Conservation (phyloP, 306 rosid genomes). For the Medicago ruthenica region DNA sequence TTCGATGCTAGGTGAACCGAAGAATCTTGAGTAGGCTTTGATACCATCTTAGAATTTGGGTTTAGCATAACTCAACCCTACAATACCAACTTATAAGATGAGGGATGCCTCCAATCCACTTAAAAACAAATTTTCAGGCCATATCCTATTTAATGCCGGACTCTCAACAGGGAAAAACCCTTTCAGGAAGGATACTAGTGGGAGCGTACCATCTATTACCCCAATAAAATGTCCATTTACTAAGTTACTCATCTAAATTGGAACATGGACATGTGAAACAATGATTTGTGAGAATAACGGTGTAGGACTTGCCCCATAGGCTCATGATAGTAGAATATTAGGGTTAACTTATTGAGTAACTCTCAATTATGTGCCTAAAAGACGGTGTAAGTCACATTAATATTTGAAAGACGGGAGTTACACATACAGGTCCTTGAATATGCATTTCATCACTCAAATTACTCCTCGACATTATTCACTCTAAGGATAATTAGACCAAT, state of each 20-base stretch:
- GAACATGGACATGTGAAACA: neutral
- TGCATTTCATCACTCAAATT: neutral
- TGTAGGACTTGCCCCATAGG: neutral
- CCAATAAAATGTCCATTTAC: neutral
- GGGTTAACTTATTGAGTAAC: conserved; percentile 26
- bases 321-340: neutral
- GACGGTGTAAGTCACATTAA: neutral
- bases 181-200: neutral
- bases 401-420: conserved; percentile 5
- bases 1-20: neutral
- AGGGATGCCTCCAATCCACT: neutral
- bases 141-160: neutral
- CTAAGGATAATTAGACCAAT: neutral
- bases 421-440: neutral
- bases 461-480: neutral
- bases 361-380: neutral
- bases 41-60: neutral
- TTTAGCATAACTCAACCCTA: neutral
- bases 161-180: neutral
- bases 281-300: neutral
- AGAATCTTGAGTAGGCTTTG: neutral
- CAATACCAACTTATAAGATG: neutral
- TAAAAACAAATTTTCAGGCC: neutral
- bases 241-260: neutral
- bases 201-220: neutral